Evolutionary conservation across 139 green algal species (phyloP), one percentile per base, ranked within the genome.

Genomic region (Eudorina sp.): DNA sequence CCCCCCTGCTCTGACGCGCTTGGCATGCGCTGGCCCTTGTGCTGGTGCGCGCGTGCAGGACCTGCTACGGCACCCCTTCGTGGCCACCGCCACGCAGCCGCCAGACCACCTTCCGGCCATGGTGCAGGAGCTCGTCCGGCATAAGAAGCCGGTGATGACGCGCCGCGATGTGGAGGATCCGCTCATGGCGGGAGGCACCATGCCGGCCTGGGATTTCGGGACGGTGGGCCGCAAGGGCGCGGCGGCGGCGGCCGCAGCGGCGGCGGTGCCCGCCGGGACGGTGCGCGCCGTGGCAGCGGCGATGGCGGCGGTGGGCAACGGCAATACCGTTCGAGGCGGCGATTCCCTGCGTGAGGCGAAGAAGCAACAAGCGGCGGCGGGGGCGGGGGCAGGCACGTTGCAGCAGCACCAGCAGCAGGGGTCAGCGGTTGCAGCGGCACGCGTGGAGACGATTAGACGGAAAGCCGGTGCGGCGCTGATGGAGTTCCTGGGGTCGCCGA

Each of bases 141-240:
- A 55, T 51, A 86, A 88, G 48, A 70, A 85, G 73, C 90, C 90
- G 29, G 3, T 92, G 16, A 41, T 40, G 40, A 84, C 81, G 41
- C 75, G 85, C 45, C 76, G 80, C 53, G 60, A 76, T 6, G 60
- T 45, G 18, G 80, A 86, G 16, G 80, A 86, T 0, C n/a, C 60
- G 40, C 45, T 76, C 1, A n/a, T 18, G 27, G 80, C 29, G 2
- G 69, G 55, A 34, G 89, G 79, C 58, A 93, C 92, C 5, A 36
- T 93, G 76, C 92, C 92, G 3, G 60, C 81, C 0, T 94, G 92
- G 92, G 92, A 94, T 72, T 94, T 94, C 74, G 92, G 92, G 41
- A 92, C 87, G 19, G 69, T 72, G 34, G 81, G 88, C 21, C 62
- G 64, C 45, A 88, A 88, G 41, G 18, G 21, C 11, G 80, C 60